Conservation (phyloP, 176 grass and related monocot genomes). For the Carex parvula region DNA sequence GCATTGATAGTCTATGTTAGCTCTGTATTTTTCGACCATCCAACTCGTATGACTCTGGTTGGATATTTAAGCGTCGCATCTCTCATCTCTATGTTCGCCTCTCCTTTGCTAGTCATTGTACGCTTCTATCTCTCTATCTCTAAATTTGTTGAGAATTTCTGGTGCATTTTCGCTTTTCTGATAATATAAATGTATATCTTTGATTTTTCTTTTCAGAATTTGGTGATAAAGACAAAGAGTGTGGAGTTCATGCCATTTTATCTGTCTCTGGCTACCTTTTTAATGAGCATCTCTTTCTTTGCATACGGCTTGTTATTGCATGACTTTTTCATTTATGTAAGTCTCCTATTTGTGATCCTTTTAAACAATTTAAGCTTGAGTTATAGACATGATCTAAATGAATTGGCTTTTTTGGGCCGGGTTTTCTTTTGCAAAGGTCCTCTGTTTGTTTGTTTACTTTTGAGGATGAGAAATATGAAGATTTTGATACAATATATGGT, state of each 20-base stretch:
- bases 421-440: neutral
- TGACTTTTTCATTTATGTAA: conserved; percentile 79
- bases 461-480: neutral
- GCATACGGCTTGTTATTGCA: conserved; percentile 52
- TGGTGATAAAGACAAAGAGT: conserved; percentile 76
- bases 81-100: conserved; percentile 75
- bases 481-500: neutral
- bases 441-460: neutral
- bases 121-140: neutral
- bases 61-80: conserved; percentile 51
- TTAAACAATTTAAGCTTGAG: neutral
- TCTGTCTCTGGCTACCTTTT: conserved; percentile 62
- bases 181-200: neutral
- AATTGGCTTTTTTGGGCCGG: neutral
- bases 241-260: conserved; percentile 96
- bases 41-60: conserved; percentile 42
- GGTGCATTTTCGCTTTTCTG: neutral
- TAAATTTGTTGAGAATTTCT: neutral
- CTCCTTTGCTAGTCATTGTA: conserved; percentile 76
- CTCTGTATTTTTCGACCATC: conserved; percentile 42
- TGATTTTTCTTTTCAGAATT: conserved; percentile 33
- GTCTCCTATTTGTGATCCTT: neutral
- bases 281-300: conserved; percentile 62
- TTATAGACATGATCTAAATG: neutral
- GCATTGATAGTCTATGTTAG: conserved; percentile 34